phyloP scores from a whole-genome alignment of 1,139 yeast species.

The Blastobotrys malaysiensis region DNA sequence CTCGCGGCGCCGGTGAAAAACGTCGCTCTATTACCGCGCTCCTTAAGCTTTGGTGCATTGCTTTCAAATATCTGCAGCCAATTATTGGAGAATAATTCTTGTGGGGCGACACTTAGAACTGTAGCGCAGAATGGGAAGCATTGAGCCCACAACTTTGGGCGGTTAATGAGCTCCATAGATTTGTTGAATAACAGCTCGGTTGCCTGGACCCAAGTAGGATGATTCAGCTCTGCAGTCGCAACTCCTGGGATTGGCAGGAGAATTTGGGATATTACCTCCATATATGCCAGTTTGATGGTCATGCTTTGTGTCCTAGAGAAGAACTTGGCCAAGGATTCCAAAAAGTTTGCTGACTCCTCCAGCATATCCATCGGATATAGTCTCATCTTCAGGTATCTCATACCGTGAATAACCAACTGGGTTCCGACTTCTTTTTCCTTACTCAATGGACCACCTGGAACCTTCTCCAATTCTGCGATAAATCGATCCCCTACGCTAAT shows the following conservation, averaged over 20 bases:
- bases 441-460: conserved; percentile 47
- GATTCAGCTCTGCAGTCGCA: conserved; percentile 90
- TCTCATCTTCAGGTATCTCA: conserved; percentile 74
- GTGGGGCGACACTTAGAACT: conserved; percentile 74
- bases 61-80: conserved; percentile 70
- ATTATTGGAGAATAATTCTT: conserved; percentile 62
- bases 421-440: conserved; percentile 66
- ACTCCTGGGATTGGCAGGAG: conserved; percentile 78
- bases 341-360: conserved; percentile 89
- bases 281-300: conserved; percentile 63
- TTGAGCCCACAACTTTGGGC: conserved; percentile 65
- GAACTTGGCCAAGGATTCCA: conserved; percentile 80
- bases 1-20: conserved; percentile 65
- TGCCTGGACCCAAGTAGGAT: conserved; percentile 91
- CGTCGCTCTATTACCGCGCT: conserved; percentile 39
- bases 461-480: conserved; percentile 83
- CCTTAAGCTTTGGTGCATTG: conserved; percentile 41
- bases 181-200: conserved; percentile 55
- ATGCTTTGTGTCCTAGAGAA: conserved; percentile 61
- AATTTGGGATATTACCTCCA: conserved; percentile 73
- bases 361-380: conserved; percentile 81
- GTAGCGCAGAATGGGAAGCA: conserved; percentile 69
- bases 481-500: conserved; percentile 88
- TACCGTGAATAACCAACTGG: conserved; percentile 78
- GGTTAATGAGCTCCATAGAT: conserved; percentile 40